Percentiles rank a stretch among this genome's conserved stretches.
Conservation (phyloP, 2,329 filamentous ascomycete genomes). For the Didymella exigua region DNA sequence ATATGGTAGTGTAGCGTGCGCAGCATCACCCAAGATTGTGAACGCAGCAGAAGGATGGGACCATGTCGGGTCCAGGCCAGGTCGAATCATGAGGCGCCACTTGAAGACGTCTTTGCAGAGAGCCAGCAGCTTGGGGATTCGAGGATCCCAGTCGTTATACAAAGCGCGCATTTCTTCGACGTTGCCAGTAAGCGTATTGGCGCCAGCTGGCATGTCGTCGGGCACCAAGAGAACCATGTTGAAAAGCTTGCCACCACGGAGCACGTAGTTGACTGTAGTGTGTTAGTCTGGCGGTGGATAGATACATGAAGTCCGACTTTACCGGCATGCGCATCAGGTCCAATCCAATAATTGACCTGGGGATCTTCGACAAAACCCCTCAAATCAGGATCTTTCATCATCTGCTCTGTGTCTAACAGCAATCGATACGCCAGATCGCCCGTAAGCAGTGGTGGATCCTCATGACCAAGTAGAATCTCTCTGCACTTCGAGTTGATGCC, state of each 20-base stretch:
- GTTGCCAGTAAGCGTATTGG: slow-evolving; percentile 56
- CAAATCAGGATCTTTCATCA: slow-evolving; percentile 55
- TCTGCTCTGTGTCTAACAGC: slow-evolving; percentile 53
- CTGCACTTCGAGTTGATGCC: slow-evolving; percentile 55
- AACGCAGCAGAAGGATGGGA: slow-evolving; percentile 62
- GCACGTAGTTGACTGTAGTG: slow-evolving; percentile 55
- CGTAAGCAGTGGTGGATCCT: slow-evolving; percentile 56
- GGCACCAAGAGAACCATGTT: slow-evolving; percentile 60
- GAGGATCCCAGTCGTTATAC: slow-evolving; percentile 64
- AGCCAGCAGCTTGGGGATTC: slow-evolving; percentile 59
- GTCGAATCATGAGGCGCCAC: slow-evolving; percentile 65
- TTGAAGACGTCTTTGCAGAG: slow-evolving; percentile 65
- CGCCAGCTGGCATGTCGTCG: slow-evolving; percentile 55
- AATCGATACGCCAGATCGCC: slow-evolving; percentile 60
- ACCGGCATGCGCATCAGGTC: slow-evolving; percentile 56
- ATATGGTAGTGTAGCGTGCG: slow-evolving; percentile 69
- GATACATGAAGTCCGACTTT: neutral
- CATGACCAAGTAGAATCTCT: slow-evolving; percentile 52
- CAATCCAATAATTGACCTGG: slow-evolving; percentile 60
- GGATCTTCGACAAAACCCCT: slow-evolving; percentile 54
- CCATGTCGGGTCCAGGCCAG: slow-evolving; percentile 61
- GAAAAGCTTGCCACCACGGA: slow-evolving; percentile 56
- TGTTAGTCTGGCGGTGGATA: neutral
- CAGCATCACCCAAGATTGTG: slow-evolving; percentile 67
- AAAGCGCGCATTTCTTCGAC: slow-evolving; percentile 61